Base-by-base conservation (phyloP, 2,329 filamentous ascomycete species). In the Knoxdaviesia proteae region DNA sequence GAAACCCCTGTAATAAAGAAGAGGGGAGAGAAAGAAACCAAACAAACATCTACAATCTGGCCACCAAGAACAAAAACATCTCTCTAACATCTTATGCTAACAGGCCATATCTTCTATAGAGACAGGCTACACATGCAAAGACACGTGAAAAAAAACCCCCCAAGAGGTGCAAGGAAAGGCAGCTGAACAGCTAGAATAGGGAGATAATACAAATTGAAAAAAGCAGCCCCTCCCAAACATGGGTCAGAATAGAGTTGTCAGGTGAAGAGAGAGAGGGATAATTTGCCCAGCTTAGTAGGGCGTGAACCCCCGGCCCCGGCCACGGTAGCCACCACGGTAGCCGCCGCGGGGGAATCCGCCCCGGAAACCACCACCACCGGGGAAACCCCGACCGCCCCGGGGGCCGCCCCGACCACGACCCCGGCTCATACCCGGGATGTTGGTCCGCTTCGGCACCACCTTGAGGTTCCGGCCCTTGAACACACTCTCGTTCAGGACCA, bases 381-480 rank as follows among this genome's bases (percentile, higher is more conserved):
- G 64, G 45, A 57, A 61, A 6, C 61, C 63, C 39, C 73, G 62
- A 6, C 71, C 67, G 36, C 68, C 61, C 9, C 67, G 61, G 50
- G 62, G 63, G 7, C 63, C 65, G 44, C 73, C 71, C 32, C 71
- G 68, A 34, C 77, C 76, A 42, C 83, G 69, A 32, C 86, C 84
- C 49, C 88, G 77, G 51, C 74, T 80, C 84, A 98, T 88, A 47
- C 90, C 90, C 1, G 90, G 90, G 42, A 98, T 68, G 58, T 98
- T 98, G 52, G 90, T 98, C 47, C 90, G 81, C 68, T 98, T 98
- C 34, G 90, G 88, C 6, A 64, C 65, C 56, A 96, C 90, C 75
- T 98, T 98, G 58, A 98, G 75, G 59, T 90, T 92, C 54, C 90
- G 77, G 48, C 84, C 87, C 54, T 90, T 86, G 64, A 98, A 94